Base-by-base conservation (phyloP, 768 basidiomycete species). In the Hydnum rufescens region DNA sequence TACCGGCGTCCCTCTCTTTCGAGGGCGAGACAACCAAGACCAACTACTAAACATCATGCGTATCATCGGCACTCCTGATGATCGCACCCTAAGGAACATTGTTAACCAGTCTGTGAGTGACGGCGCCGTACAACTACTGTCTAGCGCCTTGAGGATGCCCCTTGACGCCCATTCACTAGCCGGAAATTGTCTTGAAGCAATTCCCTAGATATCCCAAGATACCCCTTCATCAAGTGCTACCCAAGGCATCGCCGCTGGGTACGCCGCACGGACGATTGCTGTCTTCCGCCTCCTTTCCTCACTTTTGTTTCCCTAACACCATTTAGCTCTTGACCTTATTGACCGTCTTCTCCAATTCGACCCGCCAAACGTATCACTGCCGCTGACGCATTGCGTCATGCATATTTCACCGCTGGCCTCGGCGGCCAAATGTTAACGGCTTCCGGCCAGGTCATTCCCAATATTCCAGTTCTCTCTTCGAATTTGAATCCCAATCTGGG, bases 11-110 rank as follows among this genome's bases (percentile, higher is more conserved):
- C 95, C 95, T 26, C 74, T 99, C 28, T 99, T 99, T 73, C 74
- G 93, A 57, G 95, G 95, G 22, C 72, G 93, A 57, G 95, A 97
- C 64, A 96, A 96, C 61, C 83, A 90, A 58, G 95, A 99, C 64
- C 95, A 99, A 63, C 71, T 99, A n/a, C 72, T 89, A 43, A 89
- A 93, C 60, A 99, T 99, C 62, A 92, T 97, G 80, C 76, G 90
- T 60, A 86, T 97, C 48, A 77, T 97, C 54, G 95, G 95, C 13
- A 97, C 93, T 0, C 95, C 95, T 2, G 80, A 83, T 53, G 88
- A 96, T 49, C 74, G 78, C 18, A 81, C 83, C 25, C 72, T 97
- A 49, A 74, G 81, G 57, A 88, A 95, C 65, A 92, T 97, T 65
- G 74, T 75, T 42, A 78, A 77, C 42, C 90, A 99, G 66, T 86